Evolutionary conservation across 129 eudicot species (phyloP), one percentile per base, ranked within the genome.

Genomic region (Tanacetum coccineum): DNA sequence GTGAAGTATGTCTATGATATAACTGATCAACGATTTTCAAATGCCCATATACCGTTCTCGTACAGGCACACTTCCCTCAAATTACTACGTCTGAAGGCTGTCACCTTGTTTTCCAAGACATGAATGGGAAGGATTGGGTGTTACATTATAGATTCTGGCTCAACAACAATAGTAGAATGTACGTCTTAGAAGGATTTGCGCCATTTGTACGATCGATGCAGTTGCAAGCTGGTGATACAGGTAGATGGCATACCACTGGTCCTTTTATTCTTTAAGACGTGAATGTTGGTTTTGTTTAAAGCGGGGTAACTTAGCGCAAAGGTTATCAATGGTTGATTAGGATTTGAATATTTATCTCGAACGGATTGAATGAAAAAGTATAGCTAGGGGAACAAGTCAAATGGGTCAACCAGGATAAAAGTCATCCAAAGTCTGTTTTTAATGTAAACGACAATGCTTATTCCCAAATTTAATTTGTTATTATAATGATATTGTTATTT

Each of bases 181-280:
- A 93, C 72, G 95, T 93, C 50, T 76, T 93, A 73, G 99, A 93
- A 84, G 99, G 99, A 54, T 86, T 93, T 13, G 85, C 93, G 74
- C 90, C 96, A 68, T 89, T 88, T 47, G 82, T 93, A 76, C 95
- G 89, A 64, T 84, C 96, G 6, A 86, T 93, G 99, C 89, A 89
- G 74, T 83, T 93, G 81, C 85, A 79, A 80, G 99, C 96, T 62
- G 99, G 99, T 18, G 99, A 93, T 66, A 79, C 82, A 75, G 97
- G 99, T 94, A 81, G 80, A 62, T 44, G 40, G 22, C 60, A 58
- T 48, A 22, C 58, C 78, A 17, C 60, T 21, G 46, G 45, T 70
- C 40, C 4, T 10, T 45, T 10, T 36, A 7, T 64, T 40, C 9
- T 59, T 59, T 9, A 22, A 18, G 10, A 66, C 45, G 1, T 70